Evolutionary conservation across 306 rosid genomes (phyloP), one percentile per base, ranked within the genome.

Genomic region (Begonia loranthoides): DNA sequence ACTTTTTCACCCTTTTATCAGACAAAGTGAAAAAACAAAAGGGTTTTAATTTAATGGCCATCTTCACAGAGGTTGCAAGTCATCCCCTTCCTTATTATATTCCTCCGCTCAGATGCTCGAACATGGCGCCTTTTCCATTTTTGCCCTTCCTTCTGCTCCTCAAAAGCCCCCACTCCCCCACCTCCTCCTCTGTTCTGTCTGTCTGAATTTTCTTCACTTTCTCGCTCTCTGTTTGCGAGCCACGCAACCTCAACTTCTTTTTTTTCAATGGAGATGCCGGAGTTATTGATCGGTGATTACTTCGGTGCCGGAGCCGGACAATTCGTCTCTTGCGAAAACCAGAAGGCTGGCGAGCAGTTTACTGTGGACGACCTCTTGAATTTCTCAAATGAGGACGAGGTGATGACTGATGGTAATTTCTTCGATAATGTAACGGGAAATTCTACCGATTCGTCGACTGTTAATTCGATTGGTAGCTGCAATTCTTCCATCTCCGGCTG

Each of bases 21-120:
- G 15, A 17, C 45, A 50, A 44, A 53, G 49, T 49, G 59, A 49
- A 63, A 49, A 43, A 17, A 52, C 14, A 61, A 60, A 70, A n/a
- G 28, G 33, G 50, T 63, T 49, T 50, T 56, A 63, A 66, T 68
- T 66, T 55, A 51, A 71, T 52, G 22, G 46, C 38, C 57, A 66
- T 68, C 82, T 81, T 84, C 78, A 84, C 84, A 80, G 87, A 69
- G 72, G 72, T 74, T 81, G 80, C 82, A 81, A 81, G 87, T 81
- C 92, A 78, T 87, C 76, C 71, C n/a, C 60, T 84, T 76, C 55
- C 69, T 69, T 65, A 77, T 73, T 73, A 57, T 55, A 75, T 65
- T 49, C 60, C 48, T 61, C 72, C 63, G 46, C 60, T 70, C 67
- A 62, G 78, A 74, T 76, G 81, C 97, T 72, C 40, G n/a, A 45